Base-by-base conservation (phyloP, 139 green algal species). In the Closterium sp. region DNA sequence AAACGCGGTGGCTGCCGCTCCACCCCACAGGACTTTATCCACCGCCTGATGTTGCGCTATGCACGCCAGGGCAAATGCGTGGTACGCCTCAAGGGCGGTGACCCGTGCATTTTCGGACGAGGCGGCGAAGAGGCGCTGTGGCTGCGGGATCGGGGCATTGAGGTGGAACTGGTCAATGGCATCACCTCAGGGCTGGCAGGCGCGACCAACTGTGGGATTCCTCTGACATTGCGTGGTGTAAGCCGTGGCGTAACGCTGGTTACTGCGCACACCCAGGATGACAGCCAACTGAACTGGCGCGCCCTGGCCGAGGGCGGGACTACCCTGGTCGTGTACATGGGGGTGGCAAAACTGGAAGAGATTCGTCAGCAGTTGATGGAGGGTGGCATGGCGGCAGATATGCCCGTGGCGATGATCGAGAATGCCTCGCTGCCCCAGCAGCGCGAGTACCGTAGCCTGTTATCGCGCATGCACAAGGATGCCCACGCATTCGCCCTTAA, bases 11-110 rank as follows among this genome's bases (percentile, higher is more conserved):
- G 28, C 28, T 88, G 81, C 5, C 35, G 19, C 7, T 10, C 88
- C 32, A 10, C 34, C 23, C 7, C 36, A 10, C 88, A 91, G 88
- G 95, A 96, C 8, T 96, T 99, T 91, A 99, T 99, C 69, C 96
- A 98, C 89, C 95, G 97, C 90, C 93, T 99, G 94, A 94, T 99
- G 87, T 93, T 96, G 34, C 88, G 95, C 1, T 98, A 98, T 95
- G 96, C 97, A 12, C 91, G 96, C 64, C 93, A 96, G 35, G 97
- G 96, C 81, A 95, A 95, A 0, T 93, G 92, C 1, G 93, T 97
- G 16, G 90, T 98, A 69, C 95, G 97, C 38, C 96, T 99, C 16
- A 95, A 95, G 32, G 93, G 93, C 2, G 93, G 93, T 34, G 93
- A 95, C 85, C 93, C 93, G 8, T 88, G 90, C 2, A 89, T 88